Percentiles rank a stretch among this genome's conserved stretches.
These are phyloP conservation scores for Annulohypoxylon truncatum DNA, from an alignment of 2,329 filamentous ascomycete genomes.

Conservation along the genomic window DNA sequence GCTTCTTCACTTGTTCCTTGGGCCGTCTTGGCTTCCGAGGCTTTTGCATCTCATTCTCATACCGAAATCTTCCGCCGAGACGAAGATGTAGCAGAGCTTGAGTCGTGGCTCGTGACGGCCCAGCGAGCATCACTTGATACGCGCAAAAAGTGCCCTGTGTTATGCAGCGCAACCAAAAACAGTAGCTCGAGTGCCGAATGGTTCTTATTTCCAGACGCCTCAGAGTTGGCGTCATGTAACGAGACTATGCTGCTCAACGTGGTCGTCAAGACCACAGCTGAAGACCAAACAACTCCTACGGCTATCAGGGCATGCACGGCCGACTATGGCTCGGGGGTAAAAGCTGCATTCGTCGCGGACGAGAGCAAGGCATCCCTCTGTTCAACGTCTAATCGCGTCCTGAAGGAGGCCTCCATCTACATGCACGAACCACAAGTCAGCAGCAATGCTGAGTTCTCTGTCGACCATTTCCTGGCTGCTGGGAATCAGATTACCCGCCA, in stretches of 20 bases:
- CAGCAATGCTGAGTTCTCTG: neutral
- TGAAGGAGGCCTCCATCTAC: neutral
- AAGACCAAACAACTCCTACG: neutral
- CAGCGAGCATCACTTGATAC: neutral
- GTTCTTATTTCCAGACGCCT: neutral
- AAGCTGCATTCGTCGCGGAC: neutral
- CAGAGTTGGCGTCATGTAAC: neutral
- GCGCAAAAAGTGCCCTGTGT: neutral
- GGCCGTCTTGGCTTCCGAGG: neutral
- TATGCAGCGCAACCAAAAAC: neutral
- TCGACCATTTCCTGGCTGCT: neutral
- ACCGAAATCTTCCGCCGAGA: neutral
- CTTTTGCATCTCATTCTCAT: neutral
- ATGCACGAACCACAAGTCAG: neutral
- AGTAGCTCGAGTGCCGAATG: neutral
- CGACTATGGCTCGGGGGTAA: neutral
- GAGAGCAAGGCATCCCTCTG: neutral
- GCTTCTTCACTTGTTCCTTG: neutral
- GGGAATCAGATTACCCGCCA: neutral
- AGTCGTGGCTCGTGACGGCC: neutral
- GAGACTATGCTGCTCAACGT: neutral
- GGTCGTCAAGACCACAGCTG: neutral
- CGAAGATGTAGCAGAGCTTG: neutral
- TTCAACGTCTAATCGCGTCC: neutral
- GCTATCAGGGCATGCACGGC: neutral